Base-by-base conservation (phyloP, 805 yeast genomes). In the Candida andamanensis region DNA sequence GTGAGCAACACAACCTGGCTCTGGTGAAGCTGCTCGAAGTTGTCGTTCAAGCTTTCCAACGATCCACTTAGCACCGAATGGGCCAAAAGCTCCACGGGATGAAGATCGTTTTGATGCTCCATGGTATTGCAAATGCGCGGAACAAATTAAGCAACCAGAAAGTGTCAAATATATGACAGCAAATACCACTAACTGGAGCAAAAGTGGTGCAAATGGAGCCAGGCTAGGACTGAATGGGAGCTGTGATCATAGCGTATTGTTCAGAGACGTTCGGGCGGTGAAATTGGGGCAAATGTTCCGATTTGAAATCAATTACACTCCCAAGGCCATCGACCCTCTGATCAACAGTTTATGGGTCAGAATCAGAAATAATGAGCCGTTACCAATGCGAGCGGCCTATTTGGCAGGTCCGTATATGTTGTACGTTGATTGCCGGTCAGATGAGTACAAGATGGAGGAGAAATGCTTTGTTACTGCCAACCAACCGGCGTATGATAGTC, bases 401-500 rank as follows among this genome's bases (percentile, higher is more conserved):
- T 56, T 92, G 26, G 80, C 89, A 1, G 98, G 97, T 0, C 98
- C 98, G 0, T 90, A 78, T 50, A 67, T 85, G 2, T 58, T 92
- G 5, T 92, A 92, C 48, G 84, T 80, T 15, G 97, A 90, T 54
- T 76, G 92, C 29, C 66, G 79, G 27, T 78, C 90, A 0, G 64
- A 56, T 8, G 82, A 78, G 23, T 92, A 78, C 51, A 60, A 74
- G 38, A 78, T 72, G 33, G 54, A 69, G 24, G 52, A 64, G 33
- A 55, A 60, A 27, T 67, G 75, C 39, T 79, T 79, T 46, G 68
- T 81, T 10, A 77, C 89, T 2, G 85, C 85, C 0, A 89, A 84
- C 49, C 87, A 80, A 45, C 95, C 95, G 0, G 60, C 60, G 17
- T 84, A 70, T 49, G 86, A 82, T 45, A 80, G 90, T 0, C 84